These are phyloP conservation scores for Angophora floribunda DNA, from an alignment of 345 rosid genomes.

Conservation along the genomic window DNA sequence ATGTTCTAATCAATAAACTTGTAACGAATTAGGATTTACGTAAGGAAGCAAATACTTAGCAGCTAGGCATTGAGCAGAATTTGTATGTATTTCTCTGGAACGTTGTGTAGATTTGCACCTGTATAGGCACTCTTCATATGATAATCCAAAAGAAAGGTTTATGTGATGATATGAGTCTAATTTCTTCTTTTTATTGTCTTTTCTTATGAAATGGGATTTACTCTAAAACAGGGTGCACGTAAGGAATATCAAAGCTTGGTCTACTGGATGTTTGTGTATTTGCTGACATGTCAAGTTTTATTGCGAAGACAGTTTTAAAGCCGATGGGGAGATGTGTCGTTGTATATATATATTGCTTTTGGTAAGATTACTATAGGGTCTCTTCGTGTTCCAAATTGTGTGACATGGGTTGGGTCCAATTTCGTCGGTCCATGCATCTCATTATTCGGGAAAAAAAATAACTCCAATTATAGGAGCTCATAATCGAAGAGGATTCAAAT, in stretches of 20 bases:
- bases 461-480: not conserved
- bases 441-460: not conserved
- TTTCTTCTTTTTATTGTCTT: not conserved
- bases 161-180: not conserved
- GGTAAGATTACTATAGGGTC: conserved; percentile 1
- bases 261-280: conserved; percentile 53
- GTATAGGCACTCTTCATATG: not conserved
- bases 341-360: conserved; percentile 26
- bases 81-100: not conserved
- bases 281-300: conserved; percentile 53
- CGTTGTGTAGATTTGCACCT: not conserved
- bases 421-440: not conserved
- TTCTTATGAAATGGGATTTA: conserved; percentile 13
- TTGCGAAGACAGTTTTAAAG: conserved; percentile 49
- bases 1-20: not conserved
- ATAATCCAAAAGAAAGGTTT: not conserved
- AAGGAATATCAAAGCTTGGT: conserved; percentile 48
- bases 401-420: not conserved
- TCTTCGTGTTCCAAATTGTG: not conserved
- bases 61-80: not conserved
- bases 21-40: not conserved
- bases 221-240: conserved; percentile 52
- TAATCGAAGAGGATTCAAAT: not conserved
- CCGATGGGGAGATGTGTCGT: not conserved
- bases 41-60: not conserved